These are phyloP conservation scores for Lumnitzera racemosa DNA, from an alignment of 345 rosid species.

Conservation along the genomic window DNA sequence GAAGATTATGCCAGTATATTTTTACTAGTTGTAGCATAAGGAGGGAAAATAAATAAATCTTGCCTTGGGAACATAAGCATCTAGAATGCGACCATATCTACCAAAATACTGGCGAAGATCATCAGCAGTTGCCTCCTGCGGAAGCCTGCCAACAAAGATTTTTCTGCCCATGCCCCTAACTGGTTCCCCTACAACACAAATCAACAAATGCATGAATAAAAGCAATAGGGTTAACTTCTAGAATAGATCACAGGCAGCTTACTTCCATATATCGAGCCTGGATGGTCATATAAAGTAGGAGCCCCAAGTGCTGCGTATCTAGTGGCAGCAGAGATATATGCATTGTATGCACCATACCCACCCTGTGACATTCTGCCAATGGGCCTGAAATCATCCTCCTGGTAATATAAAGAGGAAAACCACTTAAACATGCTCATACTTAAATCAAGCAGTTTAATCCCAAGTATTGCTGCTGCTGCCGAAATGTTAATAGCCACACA, in stretches of 20 bases:
- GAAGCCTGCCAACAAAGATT: slow-evolving; percentile 95
- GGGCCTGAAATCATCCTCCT: slow-evolving; percentile 90
- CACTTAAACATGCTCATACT: neutral
- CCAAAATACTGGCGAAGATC: slow-evolving; percentile 86
- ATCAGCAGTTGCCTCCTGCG: slow-evolving; percentile 85
- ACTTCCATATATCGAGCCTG: slow-evolving; percentile 76
- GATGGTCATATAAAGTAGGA: slow-evolving; percentile 92
- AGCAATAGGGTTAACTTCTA: neutral
- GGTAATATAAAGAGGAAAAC: slow-evolving; percentile 6
- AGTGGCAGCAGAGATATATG: slow-evolving; percentile 94
- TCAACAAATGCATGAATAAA: slow-evolving; percentile 3
- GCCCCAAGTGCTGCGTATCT: slow-evolving; percentile 94
- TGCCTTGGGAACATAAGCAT: slow-evolving; percentile 81
- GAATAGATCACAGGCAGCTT: slow-evolving; percentile 21
- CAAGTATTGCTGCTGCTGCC: neutral
- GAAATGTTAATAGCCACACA: neutral
- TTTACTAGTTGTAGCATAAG: neutral
- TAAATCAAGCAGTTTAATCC: neutral
- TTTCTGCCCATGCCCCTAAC: slow-evolving; percentile 76
- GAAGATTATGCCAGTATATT: slow-evolving; percentile 1
- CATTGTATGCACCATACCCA: slow-evolving; percentile 98
- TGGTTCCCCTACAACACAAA: slow-evolving; percentile 53
- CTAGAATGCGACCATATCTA: slow-evolving; percentile 87
- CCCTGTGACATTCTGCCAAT: slow-evolving; percentile 51
- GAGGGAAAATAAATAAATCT: neutral